Conservation (phyloP, 2,329 filamentous ascomycete species). For the Cladophialophora chaetospira region DNA sequence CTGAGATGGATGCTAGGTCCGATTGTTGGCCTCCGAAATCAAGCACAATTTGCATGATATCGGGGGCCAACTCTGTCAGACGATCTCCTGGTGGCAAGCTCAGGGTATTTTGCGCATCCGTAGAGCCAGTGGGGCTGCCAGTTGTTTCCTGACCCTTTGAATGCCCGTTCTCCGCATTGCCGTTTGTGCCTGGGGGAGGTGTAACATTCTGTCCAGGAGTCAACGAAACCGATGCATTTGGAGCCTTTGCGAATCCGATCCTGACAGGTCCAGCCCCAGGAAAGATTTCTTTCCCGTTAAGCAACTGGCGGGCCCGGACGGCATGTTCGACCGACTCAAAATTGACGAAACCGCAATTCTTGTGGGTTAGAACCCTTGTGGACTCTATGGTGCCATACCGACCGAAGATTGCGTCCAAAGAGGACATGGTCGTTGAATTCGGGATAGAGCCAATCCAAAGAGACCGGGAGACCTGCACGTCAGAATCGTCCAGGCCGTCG, state of each 20-base stretch:
- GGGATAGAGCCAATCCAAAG: conserved; percentile 98
- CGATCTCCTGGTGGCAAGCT: conserved; percentile 52
- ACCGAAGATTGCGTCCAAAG: conserved; percentile 91
- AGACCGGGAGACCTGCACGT: conserved; percentile 80
- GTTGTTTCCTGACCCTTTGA: conserved; percentile 36
- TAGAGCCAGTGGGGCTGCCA: conserved; percentile 35
- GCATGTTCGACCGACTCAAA: conserved; percentile 91
- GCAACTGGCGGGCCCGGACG: conserved; percentile 78
- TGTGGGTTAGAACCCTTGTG: conserved; percentile 91
- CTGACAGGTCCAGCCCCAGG: conserved; percentile 91
- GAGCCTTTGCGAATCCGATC: conserved; percentile 97
- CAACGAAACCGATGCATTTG: conserved; percentile 73
- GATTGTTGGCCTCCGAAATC: conserved; percentile 85
- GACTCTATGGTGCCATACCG: conserved; percentile 90
- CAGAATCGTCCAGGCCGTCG: conserved; percentile 72
- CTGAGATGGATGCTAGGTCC: conserved; percentile 71
- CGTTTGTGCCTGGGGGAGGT: conserved; percentile 73
- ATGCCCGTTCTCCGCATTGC: conserved; percentile 18
- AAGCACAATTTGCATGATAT: conserved; percentile 82
- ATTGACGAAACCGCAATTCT: conserved; percentile 99
- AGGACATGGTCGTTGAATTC: conserved; percentile 93
- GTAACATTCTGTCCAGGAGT: conserved; percentile 89
- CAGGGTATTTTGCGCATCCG: conserved; percentile 25
- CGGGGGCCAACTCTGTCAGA: conserved; percentile 74
- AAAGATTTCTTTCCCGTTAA: conserved; percentile 98